Evolutionary conservation across 768 basidiomycete species (phyloP), one percentile per base, ranked within the genome.

Genomic region (Podaxis sp.): DNA sequence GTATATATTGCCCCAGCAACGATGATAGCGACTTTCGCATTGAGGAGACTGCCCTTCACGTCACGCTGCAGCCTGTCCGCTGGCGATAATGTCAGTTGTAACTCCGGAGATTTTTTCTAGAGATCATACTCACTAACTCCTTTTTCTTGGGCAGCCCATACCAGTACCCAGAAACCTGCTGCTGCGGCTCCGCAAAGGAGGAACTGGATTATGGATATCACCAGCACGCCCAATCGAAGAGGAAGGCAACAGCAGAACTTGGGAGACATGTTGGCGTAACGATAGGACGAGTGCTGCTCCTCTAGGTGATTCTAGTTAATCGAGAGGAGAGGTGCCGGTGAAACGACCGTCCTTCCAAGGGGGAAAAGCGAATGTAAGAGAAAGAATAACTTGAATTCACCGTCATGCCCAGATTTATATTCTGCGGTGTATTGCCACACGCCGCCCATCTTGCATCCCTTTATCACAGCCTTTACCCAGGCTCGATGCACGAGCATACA

Each of bases 231-330:
- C 43, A 80, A 66, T 22, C 79, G 75, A 46, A 79, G 74, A n/a
- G 79, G 79, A 12, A 81, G 67, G 61, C 79, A 81, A 58, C 74
- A 77, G 8, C 77, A 72, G 65, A 78, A 78, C 66, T 79, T 80
- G 36, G 78, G 71, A 37, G 70, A 67, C 78, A 80, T 80, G 40
- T 22, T 11, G 43, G 51, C 40, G 2, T 37, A 43, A 29, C 24
- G 24, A 62, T 61, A 55, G 55, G 41, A 53, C 36, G 52, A 17
- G 46, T 24, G 22, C 9, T 22, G 9, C 17, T 43, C 22, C 11
- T 13, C 49, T 11, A 13, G 9, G 19, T 46, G 19, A 24, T 22
- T 50, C 49, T 24, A 24, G 12, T 24, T 46, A 5, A 19, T 46
- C 9, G 17, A 46, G 33, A 46, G 43, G 43, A 46, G 43, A n/a